Conservation (phyloP, 257 asterid genomes). For the Solanum raphanifolium region DNA sequence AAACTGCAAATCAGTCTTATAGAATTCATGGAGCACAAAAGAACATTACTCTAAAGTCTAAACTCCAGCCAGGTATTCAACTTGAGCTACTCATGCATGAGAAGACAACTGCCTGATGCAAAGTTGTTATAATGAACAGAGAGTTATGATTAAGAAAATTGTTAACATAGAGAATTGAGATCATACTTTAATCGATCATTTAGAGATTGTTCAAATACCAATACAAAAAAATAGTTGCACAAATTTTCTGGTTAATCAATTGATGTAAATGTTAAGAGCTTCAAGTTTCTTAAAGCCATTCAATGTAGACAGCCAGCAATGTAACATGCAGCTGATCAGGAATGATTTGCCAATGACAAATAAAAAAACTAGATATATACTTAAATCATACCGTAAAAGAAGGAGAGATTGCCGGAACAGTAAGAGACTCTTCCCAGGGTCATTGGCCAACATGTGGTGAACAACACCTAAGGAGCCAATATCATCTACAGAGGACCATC, state of each 20-base stretch:
- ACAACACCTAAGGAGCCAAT: constrained; percentile 92
- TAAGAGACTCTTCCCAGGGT: constrained; percentile 80
- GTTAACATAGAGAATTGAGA: not conserved
- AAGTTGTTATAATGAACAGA: not conserved
- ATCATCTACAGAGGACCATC: constrained; percentile 95
- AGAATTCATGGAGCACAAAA: not conserved
- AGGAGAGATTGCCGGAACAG: constrained; percentile 86
- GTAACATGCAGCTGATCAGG: not conserved
- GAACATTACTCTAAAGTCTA: not conserved
- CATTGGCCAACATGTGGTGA: constrained; percentile 86
- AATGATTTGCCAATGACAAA: not conserved
- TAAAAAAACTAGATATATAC: not conserved
- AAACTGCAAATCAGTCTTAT: not conserved
- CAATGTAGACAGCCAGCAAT: not conserved
- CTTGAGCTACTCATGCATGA: not conserved
- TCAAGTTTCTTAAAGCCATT: not conserved
- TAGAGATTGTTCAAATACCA: not conserved
- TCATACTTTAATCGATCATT: not conserved
- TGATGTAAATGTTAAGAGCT: not conserved
- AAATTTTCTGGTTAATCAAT: not conserved
- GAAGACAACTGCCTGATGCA: not conserved
- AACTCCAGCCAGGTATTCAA: not conserved
- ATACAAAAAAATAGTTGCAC: not conserved
- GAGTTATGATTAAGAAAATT: not conserved
- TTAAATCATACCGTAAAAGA: constrained; percentile 47